Evolutionary conservation across 225 moss, liverwort and hornwort species (phyloP).

Genomic region (Bryum argenteum): DNA sequence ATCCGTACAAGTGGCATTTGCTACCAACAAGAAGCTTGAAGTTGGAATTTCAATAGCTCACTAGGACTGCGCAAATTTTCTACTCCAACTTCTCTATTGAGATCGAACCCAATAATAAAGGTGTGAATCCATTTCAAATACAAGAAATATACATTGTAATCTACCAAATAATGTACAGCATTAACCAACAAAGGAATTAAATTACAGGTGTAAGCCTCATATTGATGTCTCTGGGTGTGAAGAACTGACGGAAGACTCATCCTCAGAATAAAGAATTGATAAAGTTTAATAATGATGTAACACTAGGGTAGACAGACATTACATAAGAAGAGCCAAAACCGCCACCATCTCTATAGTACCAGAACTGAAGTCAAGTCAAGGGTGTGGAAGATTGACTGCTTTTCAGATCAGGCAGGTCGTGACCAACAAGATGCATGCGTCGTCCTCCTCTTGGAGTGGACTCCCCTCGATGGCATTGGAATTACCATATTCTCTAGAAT

Average conservation of each 20-base stretch:
- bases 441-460: slow-evolving; percentile 58
- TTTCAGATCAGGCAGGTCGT: slow-evolving; percentile 24
- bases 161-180: slow-evolving; percentile 9
- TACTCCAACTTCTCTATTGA: too few species aligned
- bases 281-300: slow-evolving; percentile 34
- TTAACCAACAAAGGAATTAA: slow-evolving; percentile 21
- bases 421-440: slow-evolving; percentile 43
- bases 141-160: slow-evolving; percentile 12
- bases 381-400: slow-evolving; percentile 41
- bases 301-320: slow-evolving; percentile 17
- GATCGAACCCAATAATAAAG: too few species aligned
- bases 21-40: too few species aligned
- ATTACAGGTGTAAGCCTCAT: slow-evolving; percentile 22
- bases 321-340: slow-evolving; percentile 28
- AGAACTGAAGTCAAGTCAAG: slow-evolving; percentile 25
- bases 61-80: too few species aligned
- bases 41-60: too few species aligned
- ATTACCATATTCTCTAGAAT: slow-evolving; percentile 69
- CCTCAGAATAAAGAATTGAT: slow-evolving; percentile 34
- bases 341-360: slow-evolving; percentile 28
- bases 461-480: slow-evolving; percentile 54
- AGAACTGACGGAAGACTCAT: slow-evolving; percentile 20
- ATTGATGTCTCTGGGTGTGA: slow-evolving; percentile 33
- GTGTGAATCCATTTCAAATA: slow-evolving; percentile 7
- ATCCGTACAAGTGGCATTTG: too few species aligned